phyloP scores from a whole-genome alignment of 352 stramenopile species.

The Phytophthora cryptogea region DNA sequence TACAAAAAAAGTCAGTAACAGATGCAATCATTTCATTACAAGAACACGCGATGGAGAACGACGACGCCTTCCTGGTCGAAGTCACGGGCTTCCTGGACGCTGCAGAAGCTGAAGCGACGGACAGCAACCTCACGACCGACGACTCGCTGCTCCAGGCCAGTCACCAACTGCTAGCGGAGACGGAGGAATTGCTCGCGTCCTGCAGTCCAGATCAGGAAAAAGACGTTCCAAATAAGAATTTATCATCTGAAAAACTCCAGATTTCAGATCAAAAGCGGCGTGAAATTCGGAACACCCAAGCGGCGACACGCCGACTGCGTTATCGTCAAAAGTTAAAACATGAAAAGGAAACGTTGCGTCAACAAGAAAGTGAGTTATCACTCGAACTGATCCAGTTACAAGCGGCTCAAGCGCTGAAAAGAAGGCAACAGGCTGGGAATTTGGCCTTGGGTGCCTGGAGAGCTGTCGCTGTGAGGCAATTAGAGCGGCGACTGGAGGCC shows the following conservation, averaged over 20 bases:
- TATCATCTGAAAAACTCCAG: background rate
- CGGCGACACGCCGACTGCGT: constrained; percentile 8
- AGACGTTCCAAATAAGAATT: background rate
- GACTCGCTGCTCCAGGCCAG: constrained; percentile 1
- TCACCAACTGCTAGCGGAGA: constrained; percentile 15
- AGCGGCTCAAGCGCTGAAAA: background rate
- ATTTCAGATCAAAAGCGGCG: constrained; percentile 6
- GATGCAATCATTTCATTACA: background rate
- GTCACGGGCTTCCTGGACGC: constrained; percentile 3
- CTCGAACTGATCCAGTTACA: background rate
- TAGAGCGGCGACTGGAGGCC: constrained; percentile 15
- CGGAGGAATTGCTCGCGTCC: constrained; percentile 6
- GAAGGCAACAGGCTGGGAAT: background rate
- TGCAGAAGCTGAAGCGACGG: background rate
- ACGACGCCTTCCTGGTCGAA: constrained; percentile 3
- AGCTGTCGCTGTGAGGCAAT: constrained; percentile 17
- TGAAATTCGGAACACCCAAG: constrained; percentile 22
- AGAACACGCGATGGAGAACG: background rate
- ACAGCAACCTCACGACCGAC: background rate
- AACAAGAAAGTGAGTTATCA: constrained; percentile 7
- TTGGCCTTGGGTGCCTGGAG: constrained; percentile 11
- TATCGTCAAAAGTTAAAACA: constrained; percentile 25
- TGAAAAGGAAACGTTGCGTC: constrained; percentile 11
- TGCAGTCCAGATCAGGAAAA: background rate
- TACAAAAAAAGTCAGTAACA: too few species aligned